Base-by-base conservation (phyloP, 1,284 basidiomycete species). In the Cryptococcus deneoformans region DNA sequence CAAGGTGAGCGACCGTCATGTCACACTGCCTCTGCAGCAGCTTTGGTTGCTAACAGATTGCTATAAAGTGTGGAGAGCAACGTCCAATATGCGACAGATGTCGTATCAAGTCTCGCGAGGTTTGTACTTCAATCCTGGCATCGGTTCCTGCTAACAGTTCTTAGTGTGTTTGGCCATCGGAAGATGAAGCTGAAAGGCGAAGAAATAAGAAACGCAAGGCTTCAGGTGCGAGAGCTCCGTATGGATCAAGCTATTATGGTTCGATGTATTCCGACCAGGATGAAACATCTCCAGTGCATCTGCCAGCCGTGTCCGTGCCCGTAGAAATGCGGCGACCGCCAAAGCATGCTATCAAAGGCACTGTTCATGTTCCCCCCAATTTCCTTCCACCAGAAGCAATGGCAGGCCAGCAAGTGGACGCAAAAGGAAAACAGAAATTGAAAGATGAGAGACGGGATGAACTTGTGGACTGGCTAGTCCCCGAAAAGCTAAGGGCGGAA, bases 31-130 rank as follows among this genome's bases (percentile, higher is more conserved):
- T n/a, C n/a, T n/a, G 14, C 10, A 44, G 14, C 8, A 20, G 43
- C 3, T 4, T 8, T 44, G 43, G 24, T 24, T n/a, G 8, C 9
- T 8, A 20, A 24, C 43, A 16, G 14, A 44, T 12, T 43, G n/a
- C 43, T 24, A 24, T 24, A 29, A 73, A 73, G 54, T 76, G 73
- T 50, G 69, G 72, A 48, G 72, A 76, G 59, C 58, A 57, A 14
- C 53, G 63, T 38, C 73, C 73, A 7, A 50, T 58, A 1, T 75
- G 73, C 56, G 65, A 65, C 36, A 70, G 68, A 42, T 68, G 70
- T 47, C 60, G 60, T 50, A 70, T 72, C 37, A 68, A 68, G 40
- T 55, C 56, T 11, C 58, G 70, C 36, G 65, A 68, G 58, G 70
- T 71, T 53, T 56, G 66, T 16, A 10, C 8, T 29, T 37, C 20